phyloP scores from a whole-genome alignment of 306 rosid species.

The Benincasa hispida region DNA sequence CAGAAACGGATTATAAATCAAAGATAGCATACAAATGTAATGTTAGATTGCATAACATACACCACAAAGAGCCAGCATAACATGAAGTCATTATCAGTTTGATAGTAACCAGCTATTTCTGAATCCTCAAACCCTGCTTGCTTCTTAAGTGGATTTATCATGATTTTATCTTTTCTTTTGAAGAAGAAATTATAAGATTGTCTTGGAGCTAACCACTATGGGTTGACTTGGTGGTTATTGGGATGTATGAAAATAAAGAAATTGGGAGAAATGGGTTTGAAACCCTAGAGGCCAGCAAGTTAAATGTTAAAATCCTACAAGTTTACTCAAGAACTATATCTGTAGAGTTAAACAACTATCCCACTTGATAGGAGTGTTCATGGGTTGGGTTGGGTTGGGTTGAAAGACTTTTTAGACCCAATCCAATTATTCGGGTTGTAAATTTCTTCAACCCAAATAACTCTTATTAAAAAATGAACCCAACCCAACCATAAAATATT shows the following conservation, averaged over 20 bases:
- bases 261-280: neutral
- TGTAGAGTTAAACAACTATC: neutral
- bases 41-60: neutral
- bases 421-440: too few species aligned
- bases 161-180: neutral
- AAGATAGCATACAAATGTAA: neutral
- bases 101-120: neutral
- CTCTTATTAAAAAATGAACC: too few species aligned
- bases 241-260: neutral
- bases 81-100: neutral
- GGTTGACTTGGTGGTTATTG: neutral
- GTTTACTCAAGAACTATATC: neutral
- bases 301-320: neutral
- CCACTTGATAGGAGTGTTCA: too few species aligned
- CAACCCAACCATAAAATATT: too few species aligned
- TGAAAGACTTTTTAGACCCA: too few species aligned
- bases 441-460: too few species aligned
- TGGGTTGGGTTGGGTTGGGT: too few species aligned
- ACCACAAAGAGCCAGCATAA: neutral
- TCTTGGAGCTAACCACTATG: neutral
- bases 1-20: constrained; percentile 1
- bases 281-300: neutral
- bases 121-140: neutral
- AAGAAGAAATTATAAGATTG: neutral
- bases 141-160: neutral